Evolutionary conservation across 768 basidiomycete genomes (phyloP).

Genomic region (Boletus pseudopeckii): DNA sequence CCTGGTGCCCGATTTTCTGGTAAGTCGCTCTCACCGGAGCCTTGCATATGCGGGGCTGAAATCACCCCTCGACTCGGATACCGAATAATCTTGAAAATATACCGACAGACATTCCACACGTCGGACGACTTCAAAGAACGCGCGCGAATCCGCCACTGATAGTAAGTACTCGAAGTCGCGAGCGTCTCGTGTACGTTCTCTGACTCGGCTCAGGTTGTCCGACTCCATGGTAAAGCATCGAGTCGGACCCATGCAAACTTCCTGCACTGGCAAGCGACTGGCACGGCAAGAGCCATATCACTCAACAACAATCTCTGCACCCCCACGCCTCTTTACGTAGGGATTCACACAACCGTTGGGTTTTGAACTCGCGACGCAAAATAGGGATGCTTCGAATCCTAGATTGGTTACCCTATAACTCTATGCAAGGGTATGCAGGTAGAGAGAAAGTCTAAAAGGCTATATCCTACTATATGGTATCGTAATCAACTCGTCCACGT

Average conservation of each 20-base stretch:
- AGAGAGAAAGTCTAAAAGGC: not conserved
- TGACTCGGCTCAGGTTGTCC: too few relatives aligned
- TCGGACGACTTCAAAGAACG: not conserved
- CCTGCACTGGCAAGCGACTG: not conserved
- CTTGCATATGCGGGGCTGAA: not conserved
- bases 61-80: not conserved
- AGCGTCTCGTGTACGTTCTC: not conserved
- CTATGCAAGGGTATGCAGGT: not conserved
- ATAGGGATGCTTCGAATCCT: not conserved
- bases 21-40: not conserved
- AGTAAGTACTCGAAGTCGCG: not conserved
- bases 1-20: not conserved
- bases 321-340: not conserved
- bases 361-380: not conserved
- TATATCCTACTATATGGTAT: not conserved
- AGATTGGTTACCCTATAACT: not conserved
- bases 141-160: not conserved
- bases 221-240: not conserved
- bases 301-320: not conserved
- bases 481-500: not conserved
- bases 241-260: not conserved
- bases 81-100: too few relatives aligned
- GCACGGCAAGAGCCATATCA: not conserved
- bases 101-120: not conserved
- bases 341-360: not conserved